Evolutionary conservation across 441 rosid genomes (phyloP).

Genomic region (Erodium chrysanthum): DNA sequence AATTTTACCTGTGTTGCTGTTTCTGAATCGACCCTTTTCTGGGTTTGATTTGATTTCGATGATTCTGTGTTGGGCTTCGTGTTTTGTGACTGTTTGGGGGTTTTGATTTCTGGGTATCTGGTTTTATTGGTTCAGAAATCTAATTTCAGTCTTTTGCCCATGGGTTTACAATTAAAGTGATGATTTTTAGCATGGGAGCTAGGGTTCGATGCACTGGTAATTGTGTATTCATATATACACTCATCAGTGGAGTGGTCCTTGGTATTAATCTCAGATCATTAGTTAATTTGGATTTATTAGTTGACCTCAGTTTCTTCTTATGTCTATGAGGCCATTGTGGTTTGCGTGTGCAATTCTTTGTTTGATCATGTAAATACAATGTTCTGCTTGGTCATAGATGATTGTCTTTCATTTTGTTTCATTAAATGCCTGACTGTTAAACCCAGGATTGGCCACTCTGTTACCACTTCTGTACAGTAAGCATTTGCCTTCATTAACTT

Average conservation of each 20-base stretch:
- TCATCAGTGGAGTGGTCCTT: background rate
- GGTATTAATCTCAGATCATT: too few species aligned
- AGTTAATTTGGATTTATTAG: background rate
- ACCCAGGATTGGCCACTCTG: background rate
- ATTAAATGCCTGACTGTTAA: background rate
- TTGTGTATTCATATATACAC: background rate
- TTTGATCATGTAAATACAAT: background rate
- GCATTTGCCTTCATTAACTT: background rate
- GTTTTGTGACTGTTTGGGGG: background rate
- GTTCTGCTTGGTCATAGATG: background rate
- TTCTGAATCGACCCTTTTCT: conserved; percentile 1
- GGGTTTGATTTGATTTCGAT: conserved; percentile 4
- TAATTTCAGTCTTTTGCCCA: background rate
- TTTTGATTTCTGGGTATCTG: background rate
- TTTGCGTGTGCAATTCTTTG: background rate
- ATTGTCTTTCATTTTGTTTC: background rate
- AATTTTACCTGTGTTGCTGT: conserved; percentile 13
- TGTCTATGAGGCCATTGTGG: background rate
- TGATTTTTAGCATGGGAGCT: background rate
- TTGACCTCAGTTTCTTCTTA: background rate
- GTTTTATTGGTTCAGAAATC: conserved; percentile 10
- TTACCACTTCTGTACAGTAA: background rate
- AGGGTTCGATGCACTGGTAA: background rate
- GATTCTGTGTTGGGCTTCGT: too few species aligned
- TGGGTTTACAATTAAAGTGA: background rate